A percentile compares a stretch with the other conserved stretches of the same genome.
Conservation (phyloP, 768 basidiomycete species). For the Rubroboletus pulcherrimus region DNA sequence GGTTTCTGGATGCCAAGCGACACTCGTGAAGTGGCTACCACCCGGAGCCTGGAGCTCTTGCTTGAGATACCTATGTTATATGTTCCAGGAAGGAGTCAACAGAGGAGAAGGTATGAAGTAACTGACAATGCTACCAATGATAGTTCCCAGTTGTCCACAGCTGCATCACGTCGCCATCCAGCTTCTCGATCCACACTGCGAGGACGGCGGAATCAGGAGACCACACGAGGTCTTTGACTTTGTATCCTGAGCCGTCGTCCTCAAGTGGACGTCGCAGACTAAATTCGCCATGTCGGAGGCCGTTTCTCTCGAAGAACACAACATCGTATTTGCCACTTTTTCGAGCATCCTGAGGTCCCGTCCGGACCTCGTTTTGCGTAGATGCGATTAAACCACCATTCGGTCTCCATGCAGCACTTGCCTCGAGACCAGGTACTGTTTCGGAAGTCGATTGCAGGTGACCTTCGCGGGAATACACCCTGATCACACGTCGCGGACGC, state of each 20-base stretch:
- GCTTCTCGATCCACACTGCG: conserved; percentile 76
- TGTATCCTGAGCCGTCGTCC: conserved; percentile 57
- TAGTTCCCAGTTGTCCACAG: conserved; percentile 95
- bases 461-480: conserved; percentile 43
- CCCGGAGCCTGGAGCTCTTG: conserved; percentile 67
- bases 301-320: conserved; percentile 95
- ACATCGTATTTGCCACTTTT: conserved; percentile 75
- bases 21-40: conserved; percentile 60
- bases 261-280: conserved; percentile 42
- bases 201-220: conserved; percentile 85
- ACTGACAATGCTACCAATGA: conserved; percentile 60
- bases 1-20: conserved; percentile 87
- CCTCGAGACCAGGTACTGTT: conserved; percentile 77
- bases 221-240: conserved; percentile 77
- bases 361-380: conserved; percentile 74
- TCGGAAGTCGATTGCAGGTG: conserved; percentile 83
- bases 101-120: not conserved
- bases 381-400: conserved; percentile 81
- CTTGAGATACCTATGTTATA: conserved; percentile 75
- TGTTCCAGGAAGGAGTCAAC: conserved; percentile 4
- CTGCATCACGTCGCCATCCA: conserved; percentile 78
- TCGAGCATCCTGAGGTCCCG: conserved; percentile 63
- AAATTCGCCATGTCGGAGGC: conserved; percentile 89
- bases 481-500: conserved; percentile 22
- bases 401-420: conserved; percentile 78